Evolutionary conservation across 768 basidiomycete species (phyloP).

Genomic region (Boletus patriciae): DNA sequence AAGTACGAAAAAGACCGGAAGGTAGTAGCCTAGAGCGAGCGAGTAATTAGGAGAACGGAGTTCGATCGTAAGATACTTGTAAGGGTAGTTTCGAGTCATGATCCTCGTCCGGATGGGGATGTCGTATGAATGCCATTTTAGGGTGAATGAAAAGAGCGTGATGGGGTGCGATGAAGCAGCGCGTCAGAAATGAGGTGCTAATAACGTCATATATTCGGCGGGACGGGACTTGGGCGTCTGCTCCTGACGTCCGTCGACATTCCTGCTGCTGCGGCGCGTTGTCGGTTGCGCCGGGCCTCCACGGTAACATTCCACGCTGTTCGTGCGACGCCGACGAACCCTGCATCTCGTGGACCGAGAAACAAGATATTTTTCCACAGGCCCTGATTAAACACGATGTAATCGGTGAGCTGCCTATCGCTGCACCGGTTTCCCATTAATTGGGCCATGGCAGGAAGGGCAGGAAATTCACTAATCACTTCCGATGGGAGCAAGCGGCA

Average conservation of each 20-base stretch:
- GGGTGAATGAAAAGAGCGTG: conserved; percentile 23
- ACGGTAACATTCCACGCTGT: conserved; percentile 75
- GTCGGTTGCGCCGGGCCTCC: conserved; percentile 49
- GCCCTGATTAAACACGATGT: conserved; percentile 50
- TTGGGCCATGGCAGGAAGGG: conserved; percentile 56
- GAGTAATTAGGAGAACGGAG: conserved; percentile 25
- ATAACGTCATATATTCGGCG: conserved; percentile 21
- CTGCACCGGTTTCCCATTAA: conserved; percentile 45
- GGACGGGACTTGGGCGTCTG: conserved; percentile 7
- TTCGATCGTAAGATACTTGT: conserved; percentile 15
- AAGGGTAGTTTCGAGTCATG: conserved; percentile 21
- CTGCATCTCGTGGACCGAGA: conserved; percentile 48
- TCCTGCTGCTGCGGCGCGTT: conserved; percentile 13
- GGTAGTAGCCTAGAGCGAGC: not conserved
- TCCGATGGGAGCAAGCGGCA: conserved; percentile 53
- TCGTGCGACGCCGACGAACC: conserved; percentile 48
- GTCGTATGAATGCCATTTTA: conserved; percentile 32
- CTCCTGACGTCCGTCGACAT: conserved; percentile 14
- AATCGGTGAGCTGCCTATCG: conserved; percentile 34
- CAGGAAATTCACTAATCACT: conserved; percentile 58
- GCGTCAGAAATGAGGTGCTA: conserved; percentile 8
- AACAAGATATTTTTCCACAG: conserved; percentile 64
- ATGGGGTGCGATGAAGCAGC: conserved; percentile 6
- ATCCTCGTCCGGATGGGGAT: conserved; percentile 29
- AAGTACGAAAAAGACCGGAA: conserved; percentile 2